Base-by-base conservation (phyloP, 345 rosid genomes). In the Lumnitzera racemosa region DNA sequence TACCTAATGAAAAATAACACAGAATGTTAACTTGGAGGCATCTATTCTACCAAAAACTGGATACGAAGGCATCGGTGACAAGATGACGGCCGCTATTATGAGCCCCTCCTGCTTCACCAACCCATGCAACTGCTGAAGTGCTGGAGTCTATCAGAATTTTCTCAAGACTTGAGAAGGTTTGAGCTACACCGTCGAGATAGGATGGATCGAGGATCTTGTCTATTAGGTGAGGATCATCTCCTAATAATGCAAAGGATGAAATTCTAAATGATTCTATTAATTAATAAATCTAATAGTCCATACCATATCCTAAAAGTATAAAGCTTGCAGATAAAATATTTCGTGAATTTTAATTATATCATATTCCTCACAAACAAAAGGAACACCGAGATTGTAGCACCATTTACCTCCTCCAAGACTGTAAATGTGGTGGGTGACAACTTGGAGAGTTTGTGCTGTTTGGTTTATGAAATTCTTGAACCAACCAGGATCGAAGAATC, bases 101-200 rank as follows among this genome's bases (percentile, higher is more conserved):
- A 29, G 85, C 87, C 48, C 83, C 90, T 7, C 90, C 87, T 24
- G 87, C 83, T 67, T 84, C 87, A 15, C 90, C 77, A 56, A 81
- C 80, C 87, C 90, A 81, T 47, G 87, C 81, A 47, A 77, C 83
- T 5, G 85, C 80, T 24, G 63, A 53, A 62, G 74, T 73, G 51
- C 67, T 60, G 0, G 81, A 54, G 14, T 51, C 66, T 65, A 68
- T 70, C 53, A 84, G 59, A 67, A 81, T 74, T 16, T 58, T 29
- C 55, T 66, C 68, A 49, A 81, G 78, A 46, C 51, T 36, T 1
- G 73, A 62, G 57, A 79, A 74, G 46, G 73, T 20, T 11, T 58
- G 51, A 1, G 67, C 51, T 2, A 71, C 76, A 1, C 71, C 36
- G 24, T 76, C 67, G 24, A 84, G 87, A 56, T 67, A 70, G 0